Conservation (phyloP, 2,329 filamentous ascomycete species). For the Coccinonectria pachysandricola region DNA sequence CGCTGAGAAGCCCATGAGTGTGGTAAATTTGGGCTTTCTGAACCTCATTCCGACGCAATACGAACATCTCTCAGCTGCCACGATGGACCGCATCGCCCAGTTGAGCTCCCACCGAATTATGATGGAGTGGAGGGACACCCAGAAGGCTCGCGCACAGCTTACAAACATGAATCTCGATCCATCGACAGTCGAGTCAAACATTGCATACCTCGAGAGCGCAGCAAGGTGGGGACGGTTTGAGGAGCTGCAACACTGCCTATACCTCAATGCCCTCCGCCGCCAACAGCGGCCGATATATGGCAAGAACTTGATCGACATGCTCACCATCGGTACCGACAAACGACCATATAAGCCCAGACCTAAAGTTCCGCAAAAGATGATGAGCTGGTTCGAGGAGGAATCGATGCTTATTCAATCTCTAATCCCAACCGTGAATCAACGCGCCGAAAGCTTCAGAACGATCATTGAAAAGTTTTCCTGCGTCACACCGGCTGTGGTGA, state of each 20-base stretch:
- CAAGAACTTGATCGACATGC: conserved; percentile 61
- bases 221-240: conserved; percentile 61
- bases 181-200: conserved; percentile 56
- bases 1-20: conserved; percentile 49
- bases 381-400: conserved; percentile 66
- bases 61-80: conserved; percentile 50
- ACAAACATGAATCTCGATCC: conserved; percentile 48
- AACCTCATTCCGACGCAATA: conserved; percentile 66
- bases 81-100: conserved; percentile 47
- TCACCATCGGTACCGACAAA: conserved; percentile 54
- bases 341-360: conserved; percentile 52
- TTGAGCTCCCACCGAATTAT: conserved; percentile 62
- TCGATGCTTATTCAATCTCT: conserved; percentile 54
- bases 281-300: conserved; percentile 77
- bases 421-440: conserved; percentile 64
- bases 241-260: conserved; percentile 70
- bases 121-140: conserved; percentile 60
- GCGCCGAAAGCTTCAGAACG: conserved; percentile 61
- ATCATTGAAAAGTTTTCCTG: conserved; percentile 83
- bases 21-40: conserved; percentile 64
- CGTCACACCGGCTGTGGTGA: conserved; percentile 80
- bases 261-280: conserved; percentile 70
- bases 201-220: conserved; percentile 63
- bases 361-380: conserved; percentile 48
- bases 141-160: conserved; percentile 51